These are phyloP conservation scores for Annona cherimola DNA, from an alignment of 164 flowering plant species.

Conservation along the genomic window DNA sequence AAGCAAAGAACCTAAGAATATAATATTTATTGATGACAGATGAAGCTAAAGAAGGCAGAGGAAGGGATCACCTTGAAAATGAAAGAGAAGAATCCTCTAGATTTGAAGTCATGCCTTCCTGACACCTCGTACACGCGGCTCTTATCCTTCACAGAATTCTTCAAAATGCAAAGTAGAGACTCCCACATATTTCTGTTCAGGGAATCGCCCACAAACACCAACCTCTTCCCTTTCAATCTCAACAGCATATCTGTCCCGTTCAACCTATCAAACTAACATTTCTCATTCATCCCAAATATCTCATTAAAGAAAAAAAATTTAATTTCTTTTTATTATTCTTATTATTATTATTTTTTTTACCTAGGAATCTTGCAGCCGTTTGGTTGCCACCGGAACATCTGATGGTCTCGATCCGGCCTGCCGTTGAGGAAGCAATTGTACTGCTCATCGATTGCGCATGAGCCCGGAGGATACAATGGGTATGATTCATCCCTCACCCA, in stretches of 20 bases:
- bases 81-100: constrained; percentile 33
- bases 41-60: not conserved
- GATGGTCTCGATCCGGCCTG: constrained; percentile 63
- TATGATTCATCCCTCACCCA: constrained; percentile 88
- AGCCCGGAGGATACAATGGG: constrained; percentile 74
- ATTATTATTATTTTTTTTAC: not conserved
- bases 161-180: constrained; percentile 40
- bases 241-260: constrained; percentile 31
- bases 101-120: constrained; percentile 29
- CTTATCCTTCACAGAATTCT: constrained; percentile 25
- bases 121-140: constrained; percentile 37
- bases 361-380: constrained; percentile 66
- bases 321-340: constrained; percentile 14
- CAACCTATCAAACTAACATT: constrained; percentile 24
- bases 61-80: constrained; percentile 22
- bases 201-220: constrained; percentile 48
- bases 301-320: not conserved
- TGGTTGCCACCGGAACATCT: constrained; percentile 81
- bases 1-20: not conserved
- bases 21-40: not conserved
- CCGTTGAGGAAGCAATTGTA: constrained; percentile 76
- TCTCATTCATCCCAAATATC: not conserved
- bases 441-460: constrained; percentile 78
- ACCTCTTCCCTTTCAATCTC: constrained; percentile 35
- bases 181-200: constrained; percentile 59